Conservation (phyloP, 2,329 filamentous ascomycete genomes). For the Fusarium sp. region DNA sequence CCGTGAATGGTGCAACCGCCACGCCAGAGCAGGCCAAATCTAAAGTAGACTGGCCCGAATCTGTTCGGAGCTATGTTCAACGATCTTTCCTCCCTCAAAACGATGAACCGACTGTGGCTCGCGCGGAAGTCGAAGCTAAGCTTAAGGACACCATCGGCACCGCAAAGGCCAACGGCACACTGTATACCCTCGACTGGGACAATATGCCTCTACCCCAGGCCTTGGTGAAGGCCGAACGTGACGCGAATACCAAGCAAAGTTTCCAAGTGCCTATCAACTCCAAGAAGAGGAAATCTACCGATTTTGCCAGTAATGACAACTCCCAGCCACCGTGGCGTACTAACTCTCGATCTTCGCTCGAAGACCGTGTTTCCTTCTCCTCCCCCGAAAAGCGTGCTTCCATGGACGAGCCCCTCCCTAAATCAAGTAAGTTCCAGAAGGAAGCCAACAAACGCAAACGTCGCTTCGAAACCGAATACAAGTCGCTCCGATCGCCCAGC, state of each 20-base stretch:
- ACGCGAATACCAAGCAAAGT: constrained; percentile 58
- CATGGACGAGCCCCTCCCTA: constrained; percentile 61
- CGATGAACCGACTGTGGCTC: constrained; percentile 70
- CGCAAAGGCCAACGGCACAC: constrained; percentile 78
- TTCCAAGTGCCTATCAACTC: constrained; percentile 54
- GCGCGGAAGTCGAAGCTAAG: constrained; percentile 82
- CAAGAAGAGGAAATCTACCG: constrained; percentile 87
- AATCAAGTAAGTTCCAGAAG: constrained; percentile 89
- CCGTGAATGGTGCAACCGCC: constrained; percentile 47
- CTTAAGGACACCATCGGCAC: constrained; percentile 87
- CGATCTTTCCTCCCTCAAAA: constrained; percentile 85
- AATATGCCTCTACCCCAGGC: constrained; percentile 85
- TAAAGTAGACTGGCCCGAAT: constrained; percentile 82
- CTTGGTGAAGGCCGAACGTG: constrained; percentile 79
- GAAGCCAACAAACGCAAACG: constrained; percentile 92
- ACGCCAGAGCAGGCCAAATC: constrained; percentile 57
- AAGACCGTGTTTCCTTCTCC: constrained; percentile 79
- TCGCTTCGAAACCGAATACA: constrained; percentile 80
- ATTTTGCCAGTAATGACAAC: constrained; percentile 66
- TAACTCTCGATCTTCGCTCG: constrained; percentile 69
- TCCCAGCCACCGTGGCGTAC: constrained; percentile 79
- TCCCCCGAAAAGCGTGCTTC: constrained; percentile 57
- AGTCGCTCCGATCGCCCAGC: constrained; percentile 67
- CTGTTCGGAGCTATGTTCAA: constrained; percentile 90
- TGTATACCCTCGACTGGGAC: constrained; percentile 85